Evolutionary conservation across 2,329 filamentous ascomycete species (phyloP).

Genomic region (Neurospora sp.): DNA sequence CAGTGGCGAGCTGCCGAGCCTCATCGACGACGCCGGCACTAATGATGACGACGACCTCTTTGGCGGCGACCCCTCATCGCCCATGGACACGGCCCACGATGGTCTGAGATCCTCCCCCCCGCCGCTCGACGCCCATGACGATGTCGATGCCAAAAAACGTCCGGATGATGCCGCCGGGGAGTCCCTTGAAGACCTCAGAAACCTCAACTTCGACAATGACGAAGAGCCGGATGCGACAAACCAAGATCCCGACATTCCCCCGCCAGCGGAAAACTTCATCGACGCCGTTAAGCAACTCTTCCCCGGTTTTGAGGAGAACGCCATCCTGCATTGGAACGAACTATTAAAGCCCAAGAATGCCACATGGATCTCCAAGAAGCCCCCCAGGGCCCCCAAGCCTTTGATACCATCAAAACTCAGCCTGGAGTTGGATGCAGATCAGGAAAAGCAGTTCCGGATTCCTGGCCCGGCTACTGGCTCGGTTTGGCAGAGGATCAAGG

Average conservation of each 20-base stretch:
- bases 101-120: slow-evolving; percentile 23
- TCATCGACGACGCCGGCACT: slow-evolving; percentile 51
- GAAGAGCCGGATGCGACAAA: slow-evolving; percentile 37
- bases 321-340: slow-evolving; percentile 69
- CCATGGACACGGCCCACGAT: slow-evolving; percentile 30
- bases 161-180: slow-evolving; percentile 27
- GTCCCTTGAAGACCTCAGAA: slow-evolving; percentile 27
- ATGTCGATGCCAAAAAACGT: slow-evolving; percentile 15
- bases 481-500: slow-evolving; percentile 48
- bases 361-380: slow-evolving; percentile 68
- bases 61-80: slow-evolving; percentile 42
- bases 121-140: slow-evolving; percentile 16
- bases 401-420: slow-evolving; percentile 81
- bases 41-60: slow-evolving; percentile 61
- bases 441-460: slow-evolving; percentile 78
- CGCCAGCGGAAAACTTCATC: slow-evolving; percentile 60
- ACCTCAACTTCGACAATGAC: slow-evolving; percentile 35
- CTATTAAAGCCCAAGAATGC: slow-evolving; percentile 75
- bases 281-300: slow-evolving; percentile 73
- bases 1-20: slow-evolving; percentile 39
- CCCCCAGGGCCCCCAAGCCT: slow-evolving; percentile 68
- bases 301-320: slow-evolving; percentile 68
- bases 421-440: slow-evolving; percentile 75
- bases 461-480: slow-evolving; percentile 44
- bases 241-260: slow-evolving; percentile 54